Evolutionary conservation across 352 stramenopile genomes (phyloP).

Genomic region (Chloridella minuta): DNA sequence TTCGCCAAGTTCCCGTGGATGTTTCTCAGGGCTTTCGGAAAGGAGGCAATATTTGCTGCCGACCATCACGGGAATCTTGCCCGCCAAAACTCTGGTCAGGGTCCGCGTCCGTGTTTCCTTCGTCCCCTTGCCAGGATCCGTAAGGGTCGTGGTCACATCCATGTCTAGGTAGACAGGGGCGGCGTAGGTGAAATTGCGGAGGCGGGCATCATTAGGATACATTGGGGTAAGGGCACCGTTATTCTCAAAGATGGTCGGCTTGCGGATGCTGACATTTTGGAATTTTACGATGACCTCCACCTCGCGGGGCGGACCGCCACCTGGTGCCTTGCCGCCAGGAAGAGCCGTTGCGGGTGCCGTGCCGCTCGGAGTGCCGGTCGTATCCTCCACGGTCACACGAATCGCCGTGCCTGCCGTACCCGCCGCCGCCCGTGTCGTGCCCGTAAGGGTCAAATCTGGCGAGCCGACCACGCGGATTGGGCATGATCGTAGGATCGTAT

Average conservation of each 20-base stretch:
- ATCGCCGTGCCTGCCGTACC: no score
- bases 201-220: constrained; percentile 85
- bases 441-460: no score
- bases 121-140: not conserved
- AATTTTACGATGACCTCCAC: constrained; percentile 51
- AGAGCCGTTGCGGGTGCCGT: no score
- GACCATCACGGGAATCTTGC: constrained; percentile 60
- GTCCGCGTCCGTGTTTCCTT: not conserved
- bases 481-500: no score
- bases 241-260: constrained; percentile 75
- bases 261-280: constrained; percentile 82
- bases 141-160: constrained; percentile 53
- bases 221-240: constrained; percentile 83
- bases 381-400: no score
- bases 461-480: no score
- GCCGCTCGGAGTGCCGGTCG: no score
- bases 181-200: constrained; percentile 77
- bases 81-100: constrained; percentile 30
- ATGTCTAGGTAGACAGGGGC: constrained; percentile 91
- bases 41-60: constrained; percentile 54
- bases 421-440: no score
- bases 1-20: constrained; percentile 65
- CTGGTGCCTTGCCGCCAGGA: no score
- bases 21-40: constrained; percentile 51
- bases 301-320: no score